Evolutionary conservation across 768 basidiomycete species (phyloP), one percentile per base, ranked within the genome.

Genomic region (Cyclocybe cylindracea): DNA sequence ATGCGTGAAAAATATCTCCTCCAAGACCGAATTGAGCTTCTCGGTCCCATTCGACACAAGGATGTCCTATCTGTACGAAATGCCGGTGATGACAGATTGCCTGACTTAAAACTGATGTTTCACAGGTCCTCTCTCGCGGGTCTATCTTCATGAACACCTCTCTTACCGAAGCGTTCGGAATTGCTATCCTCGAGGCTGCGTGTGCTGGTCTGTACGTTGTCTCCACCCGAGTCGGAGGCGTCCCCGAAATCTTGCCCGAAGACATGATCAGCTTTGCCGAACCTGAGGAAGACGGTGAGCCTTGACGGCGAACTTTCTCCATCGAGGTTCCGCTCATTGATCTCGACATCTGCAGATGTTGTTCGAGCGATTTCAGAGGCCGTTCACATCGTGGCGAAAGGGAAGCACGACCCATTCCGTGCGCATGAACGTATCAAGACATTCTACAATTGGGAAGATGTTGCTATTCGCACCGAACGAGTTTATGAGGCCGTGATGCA

Each of bases 241-340:
- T 98, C 0, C 93, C 96, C 0, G 97, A 98, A 67, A 89, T 98
- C 48, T 73, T 99, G 10, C 97, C 97, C 0, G 74, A 85, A 51
- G 92, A 96, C 59, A 91, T 98, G 90, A 94, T 98, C 53, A 92
- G 91, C 44, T 97, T 98, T 63, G 93, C 95, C 0, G 83, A 86
- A 49, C 94, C 96, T 0, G 91, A 98, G 38, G 94, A 92, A 68
- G 93, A 97, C 58, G 96, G 96, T 94, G 46, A 32, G 82, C 69
- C 1, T 10, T 35, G 10, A 11, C n/a, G 45, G 49, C n/a, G 14
- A 32, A 24, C 24, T 24, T 40, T n/a, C 11, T 51, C 11, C 11
- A 42, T 10, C 9, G 42, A 31, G 34, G 41, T 38, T 40, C 19
- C 52, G 36, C 19, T 10, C 19, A 31, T 36, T 49, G 38, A 39